phyloP scores from a whole-genome alignment of 1,139 yeast species.

The Pichia sp. region DNA sequence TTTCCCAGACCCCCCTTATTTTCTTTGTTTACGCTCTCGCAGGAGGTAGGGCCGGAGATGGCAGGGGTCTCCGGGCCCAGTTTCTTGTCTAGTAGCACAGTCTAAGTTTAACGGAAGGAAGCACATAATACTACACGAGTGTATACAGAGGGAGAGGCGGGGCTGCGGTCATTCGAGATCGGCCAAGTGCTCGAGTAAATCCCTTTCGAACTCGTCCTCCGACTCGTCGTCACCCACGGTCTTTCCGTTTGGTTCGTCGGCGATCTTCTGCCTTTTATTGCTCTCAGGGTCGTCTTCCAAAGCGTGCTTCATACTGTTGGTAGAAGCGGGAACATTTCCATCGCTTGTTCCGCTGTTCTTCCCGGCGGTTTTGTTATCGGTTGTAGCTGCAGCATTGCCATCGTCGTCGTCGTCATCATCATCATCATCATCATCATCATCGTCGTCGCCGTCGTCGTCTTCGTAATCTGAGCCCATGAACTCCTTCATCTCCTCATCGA shows the following conservation, averaged over 20 bases:
- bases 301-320: not conserved
- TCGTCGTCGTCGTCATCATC: conserved; percentile 18
- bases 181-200: conserved; percentile 28
- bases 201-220: conserved; percentile 32
- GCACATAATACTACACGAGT: no score
- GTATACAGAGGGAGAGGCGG: not conserved
- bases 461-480: conserved; percentile 54
- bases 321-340: not conserved
- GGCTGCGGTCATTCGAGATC: conserved; percentile 25
- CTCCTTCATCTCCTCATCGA: conserved; percentile 57
- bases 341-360: conserved; percentile 17
- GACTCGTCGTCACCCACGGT: conserved; percentile 1
- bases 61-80: no score
- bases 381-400: no score
- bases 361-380: conserved; percentile 11
- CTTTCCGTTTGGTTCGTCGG: not conserved
- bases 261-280: not conserved
- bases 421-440: conserved; percentile 23
- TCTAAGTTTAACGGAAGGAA: not conserved
- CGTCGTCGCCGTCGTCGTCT: conserved; percentile 37
- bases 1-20: not conserved
- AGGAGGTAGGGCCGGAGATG: not conserved
- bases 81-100: not conserved
- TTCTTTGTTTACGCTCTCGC: not conserved
- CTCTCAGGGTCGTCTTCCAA: not conserved